phyloP scores from a whole-genome alignment of 1,284 basidiomycete genomes.

The Mrakiaceae sp. region DNA sequence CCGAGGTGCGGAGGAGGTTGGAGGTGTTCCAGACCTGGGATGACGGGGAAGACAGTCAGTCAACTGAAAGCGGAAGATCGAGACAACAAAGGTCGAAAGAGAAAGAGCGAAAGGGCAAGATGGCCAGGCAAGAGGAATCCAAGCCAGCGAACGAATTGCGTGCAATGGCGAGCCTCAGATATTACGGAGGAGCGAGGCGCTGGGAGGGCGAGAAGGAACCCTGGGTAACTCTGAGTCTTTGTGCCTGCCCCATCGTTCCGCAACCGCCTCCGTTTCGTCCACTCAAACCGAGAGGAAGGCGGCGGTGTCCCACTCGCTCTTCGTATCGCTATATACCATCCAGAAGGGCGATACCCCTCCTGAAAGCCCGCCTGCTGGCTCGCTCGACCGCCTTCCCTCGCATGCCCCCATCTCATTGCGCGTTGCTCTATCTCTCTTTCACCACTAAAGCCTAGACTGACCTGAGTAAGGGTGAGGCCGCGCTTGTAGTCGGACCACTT shows the following conservation, averaged over 20 bases:
- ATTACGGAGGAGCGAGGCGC: neutral
- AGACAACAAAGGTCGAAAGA: neutral
- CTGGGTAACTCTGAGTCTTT: too few species aligned
- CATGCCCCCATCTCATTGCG: neutral
- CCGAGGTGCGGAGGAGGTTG: slow-evolving; percentile 74
- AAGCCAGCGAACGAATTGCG: slow-evolving; percentile 3
- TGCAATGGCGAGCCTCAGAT: neutral
- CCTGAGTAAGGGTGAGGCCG: slow-evolving; percentile 77
- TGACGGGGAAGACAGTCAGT: slow-evolving; percentile 10
- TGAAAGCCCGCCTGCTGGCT: neutral
- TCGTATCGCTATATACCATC: too few species aligned
- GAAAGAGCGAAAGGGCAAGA: slow-evolving; percentile 3
- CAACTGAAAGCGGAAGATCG: neutral
- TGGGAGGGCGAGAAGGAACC: too few species aligned
- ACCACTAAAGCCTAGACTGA: slow-evolving; percentile 19
- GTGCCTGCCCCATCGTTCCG: too few species aligned
- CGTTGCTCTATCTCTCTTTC: neutral
- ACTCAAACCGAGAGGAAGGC: too few species aligned
- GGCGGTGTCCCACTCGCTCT: too few species aligned
- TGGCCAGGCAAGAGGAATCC: neutral
- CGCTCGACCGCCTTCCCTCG: neutral
- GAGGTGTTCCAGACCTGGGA: slow-evolving; percentile 75
- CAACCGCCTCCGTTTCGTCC: too few species aligned
- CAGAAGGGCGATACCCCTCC: neutral
- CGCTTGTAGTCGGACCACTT: slow-evolving; percentile 81